Evolutionary conservation across 1,139 yeast species (phyloP).

Genomic region (Debaryomycetaceae sp.): DNA sequence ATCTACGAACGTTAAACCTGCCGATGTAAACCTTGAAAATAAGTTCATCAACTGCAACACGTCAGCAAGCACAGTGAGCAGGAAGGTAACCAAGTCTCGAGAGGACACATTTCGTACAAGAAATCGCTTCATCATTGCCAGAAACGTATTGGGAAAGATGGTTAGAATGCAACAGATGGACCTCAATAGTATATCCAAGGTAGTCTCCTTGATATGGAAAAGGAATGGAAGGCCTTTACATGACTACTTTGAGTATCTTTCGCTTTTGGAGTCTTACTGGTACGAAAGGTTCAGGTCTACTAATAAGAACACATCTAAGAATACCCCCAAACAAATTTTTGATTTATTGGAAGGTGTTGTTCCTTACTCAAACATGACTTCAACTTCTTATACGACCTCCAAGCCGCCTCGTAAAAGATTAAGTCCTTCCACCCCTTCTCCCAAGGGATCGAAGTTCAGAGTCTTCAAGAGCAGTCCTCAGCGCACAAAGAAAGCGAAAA

Average conservation of each 20-base stretch:
- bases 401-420: conserved; percentile 12
- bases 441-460: conserved; percentile 5
- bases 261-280: conserved; percentile 19
- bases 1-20: conserved; percentile 2
- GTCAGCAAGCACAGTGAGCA: neutral
- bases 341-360: neutral
- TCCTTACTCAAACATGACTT: conserved; percentile 2
- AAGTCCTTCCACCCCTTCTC: neutral
- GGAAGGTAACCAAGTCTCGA: conserved; percentile 1
- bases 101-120: conserved; percentile 15
- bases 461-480: neutral
- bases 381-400: conserved; percentile 1
- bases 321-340: neutral
- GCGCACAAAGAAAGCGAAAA: neutral
- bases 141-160: conserved; percentile 13
- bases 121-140: conserved; percentile 19
- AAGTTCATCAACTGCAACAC: conserved; percentile 3
- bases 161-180: conserved; percentile 7
- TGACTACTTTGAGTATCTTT: conserved; percentile 17
- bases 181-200: conserved; percentile 13
- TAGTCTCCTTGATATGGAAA: conserved; percentile 21
- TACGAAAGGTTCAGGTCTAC: conserved; percentile 5
- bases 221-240: conserved; percentile 11
- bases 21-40: neutral
- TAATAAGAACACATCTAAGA: neutral